Evolutionary conservation across 768 basidiomycete species (phyloP).

Genomic region (Boletus barrowsii): DNA sequence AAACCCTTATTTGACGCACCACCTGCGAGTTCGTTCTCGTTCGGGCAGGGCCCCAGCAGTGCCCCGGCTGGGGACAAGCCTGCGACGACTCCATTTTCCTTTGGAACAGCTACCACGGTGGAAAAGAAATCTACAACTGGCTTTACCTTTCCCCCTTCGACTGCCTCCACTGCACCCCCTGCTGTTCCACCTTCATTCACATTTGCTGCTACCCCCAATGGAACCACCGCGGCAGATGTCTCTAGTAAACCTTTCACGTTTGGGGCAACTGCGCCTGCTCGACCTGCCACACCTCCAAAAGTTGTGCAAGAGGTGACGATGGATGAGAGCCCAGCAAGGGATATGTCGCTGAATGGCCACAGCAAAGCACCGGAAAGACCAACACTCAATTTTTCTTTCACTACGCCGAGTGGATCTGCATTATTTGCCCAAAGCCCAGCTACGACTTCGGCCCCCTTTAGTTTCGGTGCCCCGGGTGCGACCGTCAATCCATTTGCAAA

Average conservation of each 20-base stretch:
- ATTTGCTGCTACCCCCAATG: conserved; percentile 43
- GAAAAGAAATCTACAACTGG: conserved; percentile 36
- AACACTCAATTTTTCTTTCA: conserved; percentile 50
- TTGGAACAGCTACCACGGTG: conserved; percentile 33
- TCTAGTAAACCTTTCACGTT: conserved; percentile 56
- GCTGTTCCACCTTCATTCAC: conserved; percentile 38
- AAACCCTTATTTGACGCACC: conserved; percentile 42
- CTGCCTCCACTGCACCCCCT: conserved; percentile 33
- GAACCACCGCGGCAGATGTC: conserved; percentile 38
- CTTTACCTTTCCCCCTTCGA: conserved; percentile 44
- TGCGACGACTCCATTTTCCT: conserved; percentile 20
- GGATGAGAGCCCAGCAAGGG: conserved; percentile 79
- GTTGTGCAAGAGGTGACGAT: conserved; percentile 67
- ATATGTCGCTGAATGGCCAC: conserved; percentile 44
- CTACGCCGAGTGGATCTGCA: conserved; percentile 33
- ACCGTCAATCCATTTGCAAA: conserved; percentile 48
- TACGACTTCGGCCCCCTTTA: conserved; percentile 32
- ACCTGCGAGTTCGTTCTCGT: conserved; percentile 39
- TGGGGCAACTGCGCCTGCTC: conserved; percentile 38
- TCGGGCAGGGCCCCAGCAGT: conserved; percentile 33
- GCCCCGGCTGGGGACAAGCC: conserved; percentile 25
- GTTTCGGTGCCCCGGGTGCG: conserved; percentile 29
- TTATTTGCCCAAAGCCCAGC: conserved; percentile 35
- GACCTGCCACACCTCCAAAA: conserved; percentile 66
- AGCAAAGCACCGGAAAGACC: conserved; percentile 39